Conservation (phyloP, 106 monocot genomes). For the Dendrobium nobile region DNA sequence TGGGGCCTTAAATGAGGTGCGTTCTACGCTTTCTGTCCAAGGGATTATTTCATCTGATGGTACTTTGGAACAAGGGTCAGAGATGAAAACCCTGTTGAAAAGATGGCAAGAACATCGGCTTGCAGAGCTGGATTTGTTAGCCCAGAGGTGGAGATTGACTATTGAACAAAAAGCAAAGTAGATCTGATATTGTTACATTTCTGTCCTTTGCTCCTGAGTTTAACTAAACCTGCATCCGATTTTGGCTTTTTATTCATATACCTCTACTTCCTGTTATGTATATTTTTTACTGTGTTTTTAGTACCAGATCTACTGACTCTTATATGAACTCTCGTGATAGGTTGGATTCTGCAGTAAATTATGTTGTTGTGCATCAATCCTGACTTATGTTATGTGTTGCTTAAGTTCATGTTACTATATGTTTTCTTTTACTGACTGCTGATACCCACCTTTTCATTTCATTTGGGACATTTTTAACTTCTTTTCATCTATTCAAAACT, state of each 20-base stretch:
- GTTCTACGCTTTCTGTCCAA: background rate
- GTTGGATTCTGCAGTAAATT: background rate
- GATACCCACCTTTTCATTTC: background rate
- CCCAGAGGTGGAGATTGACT: conserved; percentile 47
- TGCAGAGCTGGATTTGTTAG: conserved; percentile 52
- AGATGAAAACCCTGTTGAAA: conserved; percentile 23
- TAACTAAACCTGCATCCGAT: background rate
- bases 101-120: conserved; percentile 60
- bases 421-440: background rate
- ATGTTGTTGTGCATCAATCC: background rate
- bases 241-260: background rate
- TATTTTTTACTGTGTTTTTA: background rate
- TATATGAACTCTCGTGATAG: background rate
- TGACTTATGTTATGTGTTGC: background rate
- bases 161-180: conserved; percentile 29
- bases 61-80: background rate
- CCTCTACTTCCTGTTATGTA: background rate
- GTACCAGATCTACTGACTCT: background rate
- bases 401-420: background rate
- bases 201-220: background rate
- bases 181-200: background rate
- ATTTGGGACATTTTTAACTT: background rate
- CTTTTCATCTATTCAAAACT: background rate
- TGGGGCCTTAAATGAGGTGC: conserved; percentile 36
- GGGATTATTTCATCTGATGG: background rate